Base-by-base conservation (phyloP, 129 eudicot genomes). In the Helianthus annuus region DNA sequence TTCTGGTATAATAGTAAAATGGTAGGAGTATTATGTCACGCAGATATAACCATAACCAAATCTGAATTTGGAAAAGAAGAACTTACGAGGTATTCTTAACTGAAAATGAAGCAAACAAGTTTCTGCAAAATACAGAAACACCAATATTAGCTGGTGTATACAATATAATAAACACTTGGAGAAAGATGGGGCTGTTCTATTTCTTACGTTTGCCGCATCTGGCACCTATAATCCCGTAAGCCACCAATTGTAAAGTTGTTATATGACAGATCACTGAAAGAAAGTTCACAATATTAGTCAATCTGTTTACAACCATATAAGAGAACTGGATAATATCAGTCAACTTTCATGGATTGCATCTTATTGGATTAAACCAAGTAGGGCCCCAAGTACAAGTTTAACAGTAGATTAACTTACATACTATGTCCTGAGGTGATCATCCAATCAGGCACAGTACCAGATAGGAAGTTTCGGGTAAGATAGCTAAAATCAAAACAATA, bases 381-480 rank as follows among this genome's bases (percentile, higher is more conserved):
- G 29, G 44, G 44, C 9, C 5, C 42, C 42, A 5, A 38, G 7
- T 74, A 74, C 13, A 60, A 72, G 22, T 59, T 10, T 60, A 52
- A 55, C 52, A 4, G 71, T 69, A 51, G 54, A 70, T 17, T 52
- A 40, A 60, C 91, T 72, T 58, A 86, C 91, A 86, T 73, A 2
- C 8, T 57, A 3, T 78, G 19, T 72, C 74, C 76, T 63, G 22
- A 15, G 10, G 54, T 61, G 55, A 56, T 62, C 79, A 86, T 81
- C 91, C 91, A 86, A 61, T 3, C 49, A 69, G 87, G 85, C 45
- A 86, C 78, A 38, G 54, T 36, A 74, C 88, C 88, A 66, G 85
- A 67, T 64, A 86, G 71, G 70, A 51, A 27, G 77, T 86, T 86
- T 54, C 86, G 82, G 39, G 91, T 73, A 17, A 86, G 79, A 68